Percentiles rank a stretch among this genome's conserved stretches.
phyloP scores from a whole-genome alignment of 371 early-diverging fungal species.

The Amoeboaphelidium occidentale region DNA sequence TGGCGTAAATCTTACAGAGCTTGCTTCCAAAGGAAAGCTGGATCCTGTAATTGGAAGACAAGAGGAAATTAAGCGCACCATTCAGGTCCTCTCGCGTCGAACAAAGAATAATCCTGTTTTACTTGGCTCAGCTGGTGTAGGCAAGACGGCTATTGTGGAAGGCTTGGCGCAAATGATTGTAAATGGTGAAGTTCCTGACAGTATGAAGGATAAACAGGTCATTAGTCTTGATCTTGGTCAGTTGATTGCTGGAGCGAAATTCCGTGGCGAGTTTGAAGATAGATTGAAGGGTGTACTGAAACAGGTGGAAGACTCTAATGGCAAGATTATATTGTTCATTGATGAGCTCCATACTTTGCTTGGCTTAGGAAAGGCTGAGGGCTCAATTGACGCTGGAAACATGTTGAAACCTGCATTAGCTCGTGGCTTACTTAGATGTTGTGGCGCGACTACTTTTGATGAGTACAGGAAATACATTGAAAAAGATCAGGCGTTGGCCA shows the following conservation, averaged over 20 bases:
- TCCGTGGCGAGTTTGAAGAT: slow-evolving; percentile 66
- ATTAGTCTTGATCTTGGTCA: slow-evolving; percentile 52
- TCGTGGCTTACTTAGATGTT: slow-evolving; percentile 46
- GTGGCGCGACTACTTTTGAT: slow-evolving; percentile 69
- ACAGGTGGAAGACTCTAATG: slow-evolving; percentile 39
- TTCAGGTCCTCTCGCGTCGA: slow-evolving; percentile 49
- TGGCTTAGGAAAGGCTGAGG: slow-evolving; percentile 38
- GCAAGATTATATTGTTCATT: slow-evolving; percentile 52
- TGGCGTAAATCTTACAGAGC: slow-evolving; percentile 44
- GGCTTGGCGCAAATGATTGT: slow-evolving; percentile 58
- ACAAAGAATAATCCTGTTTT: slow-evolving; percentile 81
- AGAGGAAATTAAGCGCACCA: slow-evolving; percentile 53
- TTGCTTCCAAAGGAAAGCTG: slow-evolving; percentile 42
- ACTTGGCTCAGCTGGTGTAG: slow-evolving; percentile 39
- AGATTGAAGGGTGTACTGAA: slow-evolving; percentile 45
- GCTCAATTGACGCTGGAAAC: slow-evolving; percentile 22
- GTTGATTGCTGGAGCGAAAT: slow-evolving; percentile 54
- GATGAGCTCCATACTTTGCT: slow-evolving; percentile 63
- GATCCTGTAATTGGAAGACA: slow-evolving; percentile 79
- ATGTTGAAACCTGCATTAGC: slow-evolving; percentile 68
- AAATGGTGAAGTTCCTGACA: slow-evolving; percentile 51
- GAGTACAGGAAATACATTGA: slow-evolving; percentile 37
- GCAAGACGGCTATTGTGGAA: slow-evolving; percentile 36
- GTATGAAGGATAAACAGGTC: slow-evolving; percentile 38
- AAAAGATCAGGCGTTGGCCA: slow-evolving; percentile 50